A percentile compares a stretch with the other conserved stretches of the same genome.
Evolutionary conservation across 352 stramenopile genomes (phyloP).

Genomic region (Phytophthora boehmeriae): DNA sequence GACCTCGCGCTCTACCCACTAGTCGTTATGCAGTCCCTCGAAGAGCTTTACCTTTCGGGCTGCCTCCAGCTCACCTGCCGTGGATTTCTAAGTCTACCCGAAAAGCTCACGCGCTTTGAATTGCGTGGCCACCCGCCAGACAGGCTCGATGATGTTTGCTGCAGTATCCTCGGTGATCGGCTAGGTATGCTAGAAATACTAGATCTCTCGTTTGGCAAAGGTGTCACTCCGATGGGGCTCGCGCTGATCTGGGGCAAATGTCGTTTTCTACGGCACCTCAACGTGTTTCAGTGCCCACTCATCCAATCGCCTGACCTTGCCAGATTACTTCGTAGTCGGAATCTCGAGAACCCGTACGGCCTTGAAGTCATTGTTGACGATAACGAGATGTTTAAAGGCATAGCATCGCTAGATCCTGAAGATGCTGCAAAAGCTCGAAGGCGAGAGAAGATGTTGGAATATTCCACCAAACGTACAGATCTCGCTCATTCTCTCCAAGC

Average conservation of each 20-base stretch:
- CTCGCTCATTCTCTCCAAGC: conserved; percentile 52
- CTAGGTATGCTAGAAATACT: conserved; percentile 49
- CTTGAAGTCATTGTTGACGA: conserved; percentile 65
- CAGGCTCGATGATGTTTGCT: conserved; percentile 45
- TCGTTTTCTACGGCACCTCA: conserved; percentile 50
- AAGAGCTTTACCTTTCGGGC: conserved; percentile 53
- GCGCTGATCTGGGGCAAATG: conserved; percentile 42
- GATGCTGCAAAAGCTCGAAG: conserved; percentile 37
- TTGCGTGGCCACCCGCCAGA: conserved; percentile 30
- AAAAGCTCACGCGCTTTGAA: conserved; percentile 41
- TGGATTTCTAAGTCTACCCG: conserved; percentile 54
- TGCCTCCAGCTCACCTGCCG: conserved; percentile 34
- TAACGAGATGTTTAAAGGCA: conserved; percentile 41
- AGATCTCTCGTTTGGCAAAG: conserved; percentile 40
- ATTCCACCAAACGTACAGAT: conserved; percentile 21
- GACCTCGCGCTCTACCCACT: conserved; percentile 71
- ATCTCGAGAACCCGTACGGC: conserved; percentile 52
- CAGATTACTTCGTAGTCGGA: conserved; percentile 33
- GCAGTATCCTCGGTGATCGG: conserved; percentile 26
- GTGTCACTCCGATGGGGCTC: conserved; percentile 35
- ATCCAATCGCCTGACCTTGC: conserved; percentile 35
- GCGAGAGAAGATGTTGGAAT: conserved; percentile 35
- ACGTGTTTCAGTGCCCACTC: conserved; percentile 45
- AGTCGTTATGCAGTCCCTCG: conserved; percentile 59
- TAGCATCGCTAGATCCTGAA: conserved; percentile 46